Conservation (phyloP, 495 filamentous ascomycete genomes). For the Aspergillus affinis region DNA sequence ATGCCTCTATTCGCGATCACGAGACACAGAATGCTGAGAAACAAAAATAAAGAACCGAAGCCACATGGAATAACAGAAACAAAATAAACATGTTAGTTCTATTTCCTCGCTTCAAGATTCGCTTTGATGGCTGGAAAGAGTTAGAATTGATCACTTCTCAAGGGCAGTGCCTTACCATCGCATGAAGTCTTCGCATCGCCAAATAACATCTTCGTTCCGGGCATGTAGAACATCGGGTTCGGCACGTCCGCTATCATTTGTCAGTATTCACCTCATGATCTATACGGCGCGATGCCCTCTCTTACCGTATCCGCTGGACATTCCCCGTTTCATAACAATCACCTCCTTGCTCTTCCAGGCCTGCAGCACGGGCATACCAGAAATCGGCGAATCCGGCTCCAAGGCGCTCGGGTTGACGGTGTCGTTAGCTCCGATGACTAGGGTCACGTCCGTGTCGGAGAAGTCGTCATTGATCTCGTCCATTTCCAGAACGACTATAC, state of each 20-base stretch:
- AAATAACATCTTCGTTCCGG: slow-evolving; percentile 79
- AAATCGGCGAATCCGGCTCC: slow-evolving; percentile 74
- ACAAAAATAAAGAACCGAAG: not conserved
- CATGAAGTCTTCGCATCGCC: slow-evolving; percentile 79
- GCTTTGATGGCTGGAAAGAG: slow-evolving; percentile 39
- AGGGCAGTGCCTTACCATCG: slow-evolving; percentile 50
- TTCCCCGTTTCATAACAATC: slow-evolving; percentile 80
- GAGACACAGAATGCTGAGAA: not conserved
- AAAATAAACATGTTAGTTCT: slow-evolving; percentile 6
- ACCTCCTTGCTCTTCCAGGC: slow-evolving; percentile 90
- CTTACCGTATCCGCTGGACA: slow-evolving; percentile 80
- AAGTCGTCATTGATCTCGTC: slow-evolving; percentile 92
- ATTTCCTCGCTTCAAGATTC: slow-evolving; percentile 40
- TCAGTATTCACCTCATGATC: not conserved
- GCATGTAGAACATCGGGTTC: slow-evolving; percentile 88
- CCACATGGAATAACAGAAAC: not conserved
- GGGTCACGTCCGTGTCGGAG: slow-evolving; percentile 73
- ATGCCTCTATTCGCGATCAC: no score
- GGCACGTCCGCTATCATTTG: slow-evolving; percentile 66
- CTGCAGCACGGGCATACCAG: slow-evolving; percentile 82
- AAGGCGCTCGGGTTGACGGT: slow-evolving; percentile 83
- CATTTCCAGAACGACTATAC: slow-evolving; percentile 72
- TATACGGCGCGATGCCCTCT: slow-evolving; percentile 12
- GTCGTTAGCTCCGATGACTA: slow-evolving; percentile 84
- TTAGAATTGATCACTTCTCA: slow-evolving; percentile 1